phyloP scores from a whole-genome alignment of 2,329 filamentous ascomycete species.

The Spiromastix sp. region DNA sequence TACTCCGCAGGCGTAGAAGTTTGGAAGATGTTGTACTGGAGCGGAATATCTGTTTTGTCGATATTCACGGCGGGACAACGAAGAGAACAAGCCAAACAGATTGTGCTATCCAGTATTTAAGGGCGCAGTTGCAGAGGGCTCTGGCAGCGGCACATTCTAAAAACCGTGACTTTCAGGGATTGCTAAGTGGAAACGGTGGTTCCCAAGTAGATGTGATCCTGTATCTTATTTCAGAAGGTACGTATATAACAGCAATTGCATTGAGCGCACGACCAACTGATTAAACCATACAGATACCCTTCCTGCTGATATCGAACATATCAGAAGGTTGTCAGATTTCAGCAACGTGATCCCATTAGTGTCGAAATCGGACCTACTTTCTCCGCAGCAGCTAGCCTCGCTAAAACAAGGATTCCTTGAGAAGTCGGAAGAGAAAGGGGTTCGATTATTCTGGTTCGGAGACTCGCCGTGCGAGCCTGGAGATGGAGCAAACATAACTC shows the following conservation, averaged over 20 bases:
- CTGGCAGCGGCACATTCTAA: slow-evolving; percentile 51
- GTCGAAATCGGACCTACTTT: slow-evolving; percentile 62
- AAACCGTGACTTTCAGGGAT: slow-evolving; percentile 62
- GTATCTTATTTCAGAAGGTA: slow-evolving; percentile 68
- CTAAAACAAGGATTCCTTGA: slow-evolving; percentile 45
- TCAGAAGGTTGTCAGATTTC: slow-evolving; percentile 57
- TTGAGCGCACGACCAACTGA: neutral
- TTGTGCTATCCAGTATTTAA: slow-evolving; percentile 59
- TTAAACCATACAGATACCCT: slow-evolving; percentile 39
- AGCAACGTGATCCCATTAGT: slow-evolving; percentile 83
- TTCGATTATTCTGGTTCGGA: slow-evolving; percentile 59
- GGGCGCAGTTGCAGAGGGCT: slow-evolving; percentile 55
- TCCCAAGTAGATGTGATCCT: slow-evolving; percentile 76
- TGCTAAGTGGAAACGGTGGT: slow-evolving; percentile 74
- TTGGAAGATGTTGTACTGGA: slow-evolving; percentile 69
- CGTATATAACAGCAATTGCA: slow-evolving; percentile 18
- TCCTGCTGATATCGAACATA: slow-evolving; percentile 58
- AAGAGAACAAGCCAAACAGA: slow-evolving; percentile 45
- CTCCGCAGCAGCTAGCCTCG: slow-evolving; percentile 43
- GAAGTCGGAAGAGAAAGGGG: slow-evolving; percentile 33
- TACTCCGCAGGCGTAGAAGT: slow-evolving; percentile 56
- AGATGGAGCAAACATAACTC: slow-evolving; percentile 21
- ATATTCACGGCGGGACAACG: slow-evolving; percentile 57
- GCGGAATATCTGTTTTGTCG: slow-evolving; percentile 87
- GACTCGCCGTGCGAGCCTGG: slow-evolving; percentile 19